Conservation (phyloP, 495 filamentous ascomycete genomes). For the Tuber borchii region DNA sequence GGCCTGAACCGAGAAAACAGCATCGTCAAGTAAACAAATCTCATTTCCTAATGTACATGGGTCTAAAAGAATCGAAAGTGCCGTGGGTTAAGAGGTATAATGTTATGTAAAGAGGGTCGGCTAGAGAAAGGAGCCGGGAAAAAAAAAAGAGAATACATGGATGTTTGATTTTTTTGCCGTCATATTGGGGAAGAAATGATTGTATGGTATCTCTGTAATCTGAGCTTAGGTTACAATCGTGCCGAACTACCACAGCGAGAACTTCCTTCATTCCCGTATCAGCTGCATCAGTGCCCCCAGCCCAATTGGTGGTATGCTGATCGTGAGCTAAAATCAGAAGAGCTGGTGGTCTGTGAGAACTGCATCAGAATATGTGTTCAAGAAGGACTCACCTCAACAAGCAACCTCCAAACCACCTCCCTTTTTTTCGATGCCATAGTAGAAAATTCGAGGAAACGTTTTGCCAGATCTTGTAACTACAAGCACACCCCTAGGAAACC, state of each 20-base stretch:
- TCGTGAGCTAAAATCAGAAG: not conserved
- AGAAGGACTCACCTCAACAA: not conserved
- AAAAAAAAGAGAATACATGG: not conserved
- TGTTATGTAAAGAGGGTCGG: too few species aligned
- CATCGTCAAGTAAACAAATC: not conserved
- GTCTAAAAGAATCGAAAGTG: not conserved
- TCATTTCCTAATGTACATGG: not conserved
- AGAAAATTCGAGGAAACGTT: not conserved
- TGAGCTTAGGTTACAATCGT: not conserved
- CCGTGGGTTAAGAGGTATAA: too few species aligned
- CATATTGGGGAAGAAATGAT: not conserved
- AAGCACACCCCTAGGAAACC: not conserved
- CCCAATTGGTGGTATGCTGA: not conserved
- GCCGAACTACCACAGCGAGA: not conserved
- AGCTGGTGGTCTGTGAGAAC: not conserved
- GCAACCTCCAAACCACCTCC: not conserved
- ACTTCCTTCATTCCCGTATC: not conserved
- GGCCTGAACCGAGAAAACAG: not conserved
- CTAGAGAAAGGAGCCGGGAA: not conserved
- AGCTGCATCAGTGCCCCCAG: not conserved
- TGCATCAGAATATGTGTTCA: not conserved
- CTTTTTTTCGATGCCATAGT: not conserved
- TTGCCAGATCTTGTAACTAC: not conserved
- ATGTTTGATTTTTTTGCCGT: not conserved
- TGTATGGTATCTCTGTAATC: not conserved